Base-by-base conservation (phyloP, 208 protist genomes). In the Acanthamoeba rhysodes region DNA sequence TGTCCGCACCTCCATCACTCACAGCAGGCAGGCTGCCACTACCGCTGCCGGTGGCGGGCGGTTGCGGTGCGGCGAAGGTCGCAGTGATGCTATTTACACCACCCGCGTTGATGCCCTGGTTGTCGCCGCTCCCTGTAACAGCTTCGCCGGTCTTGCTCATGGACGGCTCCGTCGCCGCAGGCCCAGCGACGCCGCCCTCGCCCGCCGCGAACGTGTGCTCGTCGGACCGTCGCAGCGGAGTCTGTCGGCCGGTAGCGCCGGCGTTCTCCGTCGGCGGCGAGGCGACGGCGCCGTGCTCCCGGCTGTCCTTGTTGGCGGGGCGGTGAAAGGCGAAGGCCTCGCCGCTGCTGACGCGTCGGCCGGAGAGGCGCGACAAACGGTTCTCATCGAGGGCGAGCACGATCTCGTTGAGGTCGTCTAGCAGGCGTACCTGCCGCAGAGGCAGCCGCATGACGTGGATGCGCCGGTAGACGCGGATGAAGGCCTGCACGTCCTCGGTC, bases 391-490 rank as follows among this genome's bases (percentile, higher is more conserved):
- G 48, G 8, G 76, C 76, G 48, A 57, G 45, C 76, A 85, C 45
- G 37, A 85, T 85, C 48, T 85, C 76, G 76, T 85, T 85, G 76
- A 85, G 76, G 48, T 85, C 76, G 34, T 85, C 76, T 2, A 85
- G 76, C 27, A 85, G 76, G 45, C 76, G 37, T 45, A 85, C 76
- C 76, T 85, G 76, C 24, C 76, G 76, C 4, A 85, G 76, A 10
- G 76, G 76, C 76, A 85, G 76, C 45, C 76, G 76, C 76, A 85
- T 85, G 37, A 85, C 76, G 76, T 85, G 76, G 20, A 85, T 50
- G 76, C 76, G 76, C 5, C 76, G 76, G 29, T 85, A 85, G 16
- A 85, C 76, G 76, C 76, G 76, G 45, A 57, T 57, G 76, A 85
- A 85, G 22, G 8, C 20, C 76, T 85, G 76, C 76, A 85, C 76